Base-by-base conservation (phyloP, 176 grass and related monocot genomes). In the Puya raimondii region DNA sequence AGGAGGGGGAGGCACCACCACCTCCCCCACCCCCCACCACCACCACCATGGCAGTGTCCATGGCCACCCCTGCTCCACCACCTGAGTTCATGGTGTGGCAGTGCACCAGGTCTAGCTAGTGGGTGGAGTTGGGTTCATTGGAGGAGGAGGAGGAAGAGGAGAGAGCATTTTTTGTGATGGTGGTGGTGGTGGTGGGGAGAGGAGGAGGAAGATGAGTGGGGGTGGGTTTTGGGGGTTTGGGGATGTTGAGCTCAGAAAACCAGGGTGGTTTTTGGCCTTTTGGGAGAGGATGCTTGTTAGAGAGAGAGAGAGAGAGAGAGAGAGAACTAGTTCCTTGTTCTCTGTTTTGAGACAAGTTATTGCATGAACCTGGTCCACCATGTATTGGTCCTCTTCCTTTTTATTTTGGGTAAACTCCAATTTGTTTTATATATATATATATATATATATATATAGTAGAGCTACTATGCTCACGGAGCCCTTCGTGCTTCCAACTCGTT, bases 131-230 rank as follows among this genome's bases (percentile, higher is more conserved):
- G 70, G 49, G 75, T 79, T 74, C 74, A 70, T 76, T 75, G 50
- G 76, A 65, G 71, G 71, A 79, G 72, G 80, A 84, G 69, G 83
- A 77, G 80, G 83, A 90, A 4, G 83, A 71, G 72, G 33, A 33
- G 29, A 3, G 33, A 90, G 80, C 63, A 90, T 90, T 71, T 86
- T 82, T 73, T 77, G 76, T 51, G 33, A 42, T 85, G 70, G 65
- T 90, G 83, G 10, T 82, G 80, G 73, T 86, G 83, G 53, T 77
- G 83, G 33, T 70, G 78, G 0, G 80, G 59, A 70, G 75, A 80
- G 51, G 33, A 33, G 29, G 29, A 33, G 4, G 80, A 51, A 1
- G 54, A 59, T 1, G 63, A 42, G 11, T 71, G 80, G 33, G 63
- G 22, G 74, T 78, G 14, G 12, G 47, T 26, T 26, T 26, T 56